Percentiles rank a stretch among this genome's conserved stretches.
phyloP scores from a whole-genome alignment of 1,284 basidiomycete genomes.

The Malassezia psittaci region DNA sequence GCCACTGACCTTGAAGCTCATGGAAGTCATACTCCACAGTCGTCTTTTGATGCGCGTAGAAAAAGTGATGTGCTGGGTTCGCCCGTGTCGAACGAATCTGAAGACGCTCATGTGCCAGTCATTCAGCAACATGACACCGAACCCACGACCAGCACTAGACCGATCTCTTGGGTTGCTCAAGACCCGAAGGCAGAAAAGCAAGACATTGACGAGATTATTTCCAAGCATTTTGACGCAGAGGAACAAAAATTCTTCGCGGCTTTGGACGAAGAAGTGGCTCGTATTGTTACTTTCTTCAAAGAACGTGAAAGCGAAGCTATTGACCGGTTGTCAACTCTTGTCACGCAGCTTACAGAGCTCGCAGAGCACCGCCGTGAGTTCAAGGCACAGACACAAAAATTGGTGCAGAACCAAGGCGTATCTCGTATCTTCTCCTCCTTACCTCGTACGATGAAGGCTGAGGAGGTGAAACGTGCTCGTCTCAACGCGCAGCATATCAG shows the following conservation, averaged over 20 bases:
- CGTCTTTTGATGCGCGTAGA: background rate
- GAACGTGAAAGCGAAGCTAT: slow-evolving; percentile 63
- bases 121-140: background rate
- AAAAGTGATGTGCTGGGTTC: background rate
- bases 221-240: slow-evolving; percentile 54
- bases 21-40: background rate
- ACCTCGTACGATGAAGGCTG: slow-evolving; percentile 5
- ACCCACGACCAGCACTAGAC: background rate
- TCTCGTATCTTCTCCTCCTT: slow-evolving; percentile 18
- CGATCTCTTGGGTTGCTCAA: background rate
- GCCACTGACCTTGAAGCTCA: background rate
- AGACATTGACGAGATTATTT: background rate
- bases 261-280: slow-evolving; percentile 29
- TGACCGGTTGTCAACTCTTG: slow-evolving; percentile 54
- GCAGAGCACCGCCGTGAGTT: slow-evolving; percentile 40
- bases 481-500: slow-evolving; percentile 5
- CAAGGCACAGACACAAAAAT: slow-evolving; percentile 16
- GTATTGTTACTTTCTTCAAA: slow-evolving; percentile 57
- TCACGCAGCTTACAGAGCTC: slow-evolving; percentile 56
- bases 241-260: slow-evolving; percentile 57
- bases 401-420: slow-evolving; percentile 6
- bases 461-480: slow-evolving; percentile 8
- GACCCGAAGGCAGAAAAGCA: background rate
- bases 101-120: background rate
- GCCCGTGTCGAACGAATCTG: background rate